Base-by-base conservation (phyloP, 2,329 filamentous ascomycete genomes). In the Xylaria sp. region DNA sequence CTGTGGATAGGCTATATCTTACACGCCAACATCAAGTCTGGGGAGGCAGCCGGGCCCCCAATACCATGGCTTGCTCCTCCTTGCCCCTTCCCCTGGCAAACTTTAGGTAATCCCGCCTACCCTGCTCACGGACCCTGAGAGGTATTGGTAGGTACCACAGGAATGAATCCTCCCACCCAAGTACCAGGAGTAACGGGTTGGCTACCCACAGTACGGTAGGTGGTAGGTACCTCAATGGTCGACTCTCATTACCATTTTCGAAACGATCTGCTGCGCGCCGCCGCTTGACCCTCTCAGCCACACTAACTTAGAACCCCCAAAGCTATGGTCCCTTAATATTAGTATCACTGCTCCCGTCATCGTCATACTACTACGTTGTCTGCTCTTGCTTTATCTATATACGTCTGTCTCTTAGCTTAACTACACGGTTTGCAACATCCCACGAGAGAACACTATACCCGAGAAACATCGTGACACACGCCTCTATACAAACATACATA, bases 331-430 rank as follows among this genome's bases (percentile, higher is more conserved):
- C 31, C n/a, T 56, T 56, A 51, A 49, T 54, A 31, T 5, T 31
- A 31, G 28, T 31, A 31, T 31, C 28, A 31, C 28, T 31, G 28
- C 28, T 31, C 4, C 28, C 58, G 4, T 5, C n/a, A 37, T 46
- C 38, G 23, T 43, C 54, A 40, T 40, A 49, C 5, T 17, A 7
- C 5, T 42, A 17, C 6, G 17, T 17, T 15, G 11, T 49, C 21
- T 45, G 43, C 50, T 63, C 60, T 43, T 50, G 45, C 55, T 60
- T 54, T 50, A 51, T 51, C 55, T 45, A 58, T 53, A 62, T 47
- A 52, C 23, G 33, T 35, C 33, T 50, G 28, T 31, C 17, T 11
- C 45, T 47, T 3, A n/a, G n/a, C n/a, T n/a, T n/a, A n/a, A n/a
- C 31, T 9, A 37, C 17, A 15, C 6, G 28, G 9, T 9, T 31